These are phyloP conservation scores for Fusarium sp. DNA, from an alignment of 2,329 filamentous ascomycete genomes.

Conservation along the genomic window DNA sequence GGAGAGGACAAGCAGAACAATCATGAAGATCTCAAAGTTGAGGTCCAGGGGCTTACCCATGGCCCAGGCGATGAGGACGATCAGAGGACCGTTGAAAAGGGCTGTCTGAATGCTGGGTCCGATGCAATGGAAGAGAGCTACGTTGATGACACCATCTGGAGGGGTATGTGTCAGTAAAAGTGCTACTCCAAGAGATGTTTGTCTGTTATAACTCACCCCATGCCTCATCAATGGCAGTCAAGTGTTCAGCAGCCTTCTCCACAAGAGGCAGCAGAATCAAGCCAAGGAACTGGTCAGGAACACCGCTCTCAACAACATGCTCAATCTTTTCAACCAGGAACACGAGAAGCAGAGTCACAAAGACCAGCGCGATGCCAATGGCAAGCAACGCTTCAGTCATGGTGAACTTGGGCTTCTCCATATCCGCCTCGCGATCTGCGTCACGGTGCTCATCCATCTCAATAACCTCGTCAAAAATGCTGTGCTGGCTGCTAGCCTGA, in stretches of 20 bases:
- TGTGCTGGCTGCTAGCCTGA: slow-evolving; percentile 73
- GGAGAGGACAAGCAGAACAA: slow-evolving; percentile 77
- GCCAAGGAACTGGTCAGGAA: slow-evolving; percentile 54
- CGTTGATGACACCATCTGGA: slow-evolving; percentile 72
- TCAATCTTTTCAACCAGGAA: slow-evolving; percentile 76
- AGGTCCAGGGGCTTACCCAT: slow-evolving; percentile 73
- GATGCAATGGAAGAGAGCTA: slow-evolving; percentile 78
- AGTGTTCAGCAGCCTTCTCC: slow-evolving; percentile 77
- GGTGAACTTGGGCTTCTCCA: slow-evolving; percentile 72
- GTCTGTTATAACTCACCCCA: slow-evolving; percentile 54
- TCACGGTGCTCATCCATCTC: slow-evolving; percentile 62
- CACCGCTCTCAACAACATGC: slow-evolving; percentile 52
- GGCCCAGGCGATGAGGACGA: slow-evolving; percentile 78
- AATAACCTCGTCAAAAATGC: slow-evolving; percentile 70
- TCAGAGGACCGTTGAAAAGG: slow-evolving; percentile 78
- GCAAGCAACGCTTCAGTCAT: slow-evolving; percentile 73
- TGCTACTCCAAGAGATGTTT: fast-evolving
- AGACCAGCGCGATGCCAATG: slow-evolving; percentile 65
- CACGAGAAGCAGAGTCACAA: slow-evolving; percentile 74
- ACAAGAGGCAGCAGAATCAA: slow-evolving; percentile 75
- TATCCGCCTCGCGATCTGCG: slow-evolving; percentile 67
- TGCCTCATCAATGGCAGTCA: slow-evolving; percentile 77
- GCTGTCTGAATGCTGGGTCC: slow-evolving; percentile 81
- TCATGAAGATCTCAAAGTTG: slow-evolving; percentile 82
- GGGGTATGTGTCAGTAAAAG: neutral